Evolutionary conservation across 768 basidiomycete genomes (phyloP), one percentile per base, ranked within the genome.

Genomic region (Pisolithus tinctorius): DNA sequence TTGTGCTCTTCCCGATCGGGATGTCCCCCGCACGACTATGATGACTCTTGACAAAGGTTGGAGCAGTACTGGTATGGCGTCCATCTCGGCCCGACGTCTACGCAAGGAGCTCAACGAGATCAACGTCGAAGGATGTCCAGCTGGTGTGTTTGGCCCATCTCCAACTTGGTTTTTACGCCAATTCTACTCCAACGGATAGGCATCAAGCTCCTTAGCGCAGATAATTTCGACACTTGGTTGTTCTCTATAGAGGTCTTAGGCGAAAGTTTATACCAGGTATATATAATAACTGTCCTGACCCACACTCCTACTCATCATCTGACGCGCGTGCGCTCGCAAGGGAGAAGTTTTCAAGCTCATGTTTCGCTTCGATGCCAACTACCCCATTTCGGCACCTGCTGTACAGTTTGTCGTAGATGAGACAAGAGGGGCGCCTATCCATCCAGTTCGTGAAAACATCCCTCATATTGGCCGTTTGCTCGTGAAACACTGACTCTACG

Each of bases 371-470:
- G 87, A 90, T 57, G 36, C 77, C 1, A 78, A 80, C 59, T 93
- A 93, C 67, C 92, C 92, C 0, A 93, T 94, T 58, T 85, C 87
- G 10, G 81, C 88, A 2, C 92, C 91, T 11, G 87, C 88, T 16
- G 92, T 94, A 17, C 86, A 88, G 60, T 94, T 93, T 62, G 81
- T 91, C 38, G 80, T 86, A 14, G 77, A 78, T 45, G 76, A 83
- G 46, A 74, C 74, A 36, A 74, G 74, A 55, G 71, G 83, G 60
- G 76, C 88, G n/a, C 90, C 89, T 10, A 62, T 83, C 20, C 91
- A 93, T 61, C 91, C 88, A 16, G 88, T 91, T 65, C 55, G 84
- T 75, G 27, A 29, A 9, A 37, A 34, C 25, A 11, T 52, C 34
- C 46, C 13, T 37, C 36, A 26, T n/a, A 30, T 44, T 44, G 36